phyloP scores from a whole-genome alignment of 1,139 yeast species.

The Lodderomyces theae region DNA sequence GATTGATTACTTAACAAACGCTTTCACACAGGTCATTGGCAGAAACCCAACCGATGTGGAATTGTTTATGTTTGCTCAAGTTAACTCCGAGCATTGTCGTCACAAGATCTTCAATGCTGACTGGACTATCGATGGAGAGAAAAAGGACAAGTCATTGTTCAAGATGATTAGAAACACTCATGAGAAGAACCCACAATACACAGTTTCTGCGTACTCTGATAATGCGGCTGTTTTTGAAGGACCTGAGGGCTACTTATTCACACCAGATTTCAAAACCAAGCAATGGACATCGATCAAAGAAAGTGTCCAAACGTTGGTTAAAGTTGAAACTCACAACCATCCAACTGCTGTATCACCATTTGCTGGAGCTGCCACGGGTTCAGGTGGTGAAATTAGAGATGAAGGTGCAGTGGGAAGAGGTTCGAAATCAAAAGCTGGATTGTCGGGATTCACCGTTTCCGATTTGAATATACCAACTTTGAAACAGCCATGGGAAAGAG shows the following conservation, averaged over 20 bases:
- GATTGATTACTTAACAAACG: slow-evolving; percentile 78
- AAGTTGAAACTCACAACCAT: slow-evolving; percentile 98
- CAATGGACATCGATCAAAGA: slow-evolving; percentile 76
- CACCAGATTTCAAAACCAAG: slow-evolving; percentile 73
- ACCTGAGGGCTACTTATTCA: slow-evolving; percentile 65
- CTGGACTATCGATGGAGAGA: slow-evolving; percentile 89
- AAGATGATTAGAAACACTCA: slow-evolving; percentile 97
- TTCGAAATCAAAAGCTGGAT: slow-evolving; percentile 93
- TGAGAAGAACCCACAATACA: slow-evolving; percentile 70
- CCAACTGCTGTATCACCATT: slow-evolving; percentile 99
- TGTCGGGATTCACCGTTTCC: slow-evolving; percentile 89
- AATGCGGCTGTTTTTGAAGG: slow-evolving; percentile 98
- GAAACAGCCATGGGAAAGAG: slow-evolving; percentile 91
- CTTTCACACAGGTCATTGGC: slow-evolving; percentile 70
- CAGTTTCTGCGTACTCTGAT: slow-evolving; percentile 93
- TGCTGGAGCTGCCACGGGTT: slow-evolving; percentile 99
- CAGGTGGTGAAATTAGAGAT: slow-evolving; percentile 99
- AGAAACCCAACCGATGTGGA: slow-evolving; percentile 98
- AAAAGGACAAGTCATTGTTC: slow-evolving; percentile 74
- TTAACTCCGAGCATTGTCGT: slow-evolving; percentile 98
- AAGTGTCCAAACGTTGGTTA: slow-evolving; percentile 81
- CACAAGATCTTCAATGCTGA: slow-evolving; percentile 98
- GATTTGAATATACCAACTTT: slow-evolving; percentile 85
- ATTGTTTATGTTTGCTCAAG: slow-evolving; percentile 98
- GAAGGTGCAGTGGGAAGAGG: slow-evolving; percentile 99